Evolutionary conservation across 2,329 filamentous ascomycete species (phyloP).

Genomic region (Plectosphaerella plurivora): DNA sequence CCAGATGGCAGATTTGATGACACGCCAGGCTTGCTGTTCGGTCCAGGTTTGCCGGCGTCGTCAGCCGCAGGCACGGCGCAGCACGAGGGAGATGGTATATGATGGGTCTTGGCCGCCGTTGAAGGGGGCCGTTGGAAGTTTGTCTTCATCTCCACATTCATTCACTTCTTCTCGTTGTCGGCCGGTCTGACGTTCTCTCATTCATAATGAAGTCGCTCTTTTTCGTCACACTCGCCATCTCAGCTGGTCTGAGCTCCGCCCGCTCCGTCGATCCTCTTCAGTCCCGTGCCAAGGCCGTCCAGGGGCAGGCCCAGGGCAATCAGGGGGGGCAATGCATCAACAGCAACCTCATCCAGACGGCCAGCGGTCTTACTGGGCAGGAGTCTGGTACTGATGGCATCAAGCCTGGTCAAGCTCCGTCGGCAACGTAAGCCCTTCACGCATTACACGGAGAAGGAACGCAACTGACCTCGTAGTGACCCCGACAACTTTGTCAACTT

Average conservation of each 20-base stretch:
- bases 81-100: too few species aligned
- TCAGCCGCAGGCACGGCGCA: too few species aligned
- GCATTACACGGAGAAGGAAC: too few species aligned
- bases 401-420: conserved; percentile 28
- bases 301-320: not conserved
- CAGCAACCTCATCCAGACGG: conserved; percentile 34
- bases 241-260: not conserved
- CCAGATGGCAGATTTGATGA: too few species aligned
- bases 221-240: not conserved
- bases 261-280: not conserved
- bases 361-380: conserved; percentile 32
- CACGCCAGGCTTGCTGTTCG: too few species aligned
- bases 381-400: conserved; percentile 22
- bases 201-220: not conserved
- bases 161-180: not conserved
- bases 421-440: too few species aligned
- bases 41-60: too few species aligned
- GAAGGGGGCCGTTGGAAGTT: too few species aligned
- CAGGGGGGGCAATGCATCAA: conserved; percentile 20
- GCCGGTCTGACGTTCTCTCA: not conserved
- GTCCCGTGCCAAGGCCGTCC: too few species aligned
- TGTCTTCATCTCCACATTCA: not conserved
- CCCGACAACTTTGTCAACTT: conserved; percentile 57
- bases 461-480: conserved; percentile 29
- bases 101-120: too few species aligned